phyloP scores from a whole-genome alignment of 495 filamentous ascomycete genomes.

The Hyphodiscus hymeniophilus region DNA sequence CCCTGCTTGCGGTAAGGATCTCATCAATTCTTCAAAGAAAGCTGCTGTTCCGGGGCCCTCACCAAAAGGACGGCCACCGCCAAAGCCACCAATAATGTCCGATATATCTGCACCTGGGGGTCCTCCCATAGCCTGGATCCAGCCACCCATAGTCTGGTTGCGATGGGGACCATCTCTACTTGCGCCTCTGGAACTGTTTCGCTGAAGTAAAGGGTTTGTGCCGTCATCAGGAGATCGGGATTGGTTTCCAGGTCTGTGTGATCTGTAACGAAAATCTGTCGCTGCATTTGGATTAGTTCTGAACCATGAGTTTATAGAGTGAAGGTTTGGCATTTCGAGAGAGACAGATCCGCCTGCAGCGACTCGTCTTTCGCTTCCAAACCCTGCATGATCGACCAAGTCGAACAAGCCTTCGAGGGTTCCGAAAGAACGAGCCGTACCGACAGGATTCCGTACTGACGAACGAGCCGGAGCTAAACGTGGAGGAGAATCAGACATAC shows the following conservation, averaged over 20 bases:
- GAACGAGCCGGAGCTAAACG: too few relatives aligned
- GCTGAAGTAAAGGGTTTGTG: constrained; percentile 65
- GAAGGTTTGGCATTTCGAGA: too few relatives aligned
- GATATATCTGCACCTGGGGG: constrained; percentile 30
- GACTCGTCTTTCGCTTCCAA: too few relatives aligned
- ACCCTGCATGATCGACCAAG: too few relatives aligned
- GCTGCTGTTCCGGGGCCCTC: constrained; percentile 17
- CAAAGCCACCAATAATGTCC: constrained; percentile 41
- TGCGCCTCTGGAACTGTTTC: constrained; percentile 20
- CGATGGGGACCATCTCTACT: constrained; percentile 32
- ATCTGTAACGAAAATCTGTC: constrained; percentile 16
- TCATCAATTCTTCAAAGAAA: constrained; percentile 17
- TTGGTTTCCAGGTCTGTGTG: constrained; percentile 19
- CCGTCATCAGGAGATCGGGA: constrained; percentile 62
- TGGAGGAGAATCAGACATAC: constrained; percentile 25
- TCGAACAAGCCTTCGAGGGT: too few relatives aligned
- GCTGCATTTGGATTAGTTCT: constrained; percentile 26
- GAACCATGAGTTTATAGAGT: too few relatives aligned
- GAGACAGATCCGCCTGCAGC: too few relatives aligned
- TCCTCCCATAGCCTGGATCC: constrained; percentile 17
- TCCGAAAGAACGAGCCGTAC: not conserved
- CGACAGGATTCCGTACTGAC: not conserved
- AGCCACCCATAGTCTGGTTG: constrained; percentile 9
- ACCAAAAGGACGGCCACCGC: constrained; percentile 36
- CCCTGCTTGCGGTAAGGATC: constrained; percentile 19